Evolutionary conservation across 1,284 basidiomycete genomes (phyloP).

Genomic region (Wolfiporia cocos): DNA sequence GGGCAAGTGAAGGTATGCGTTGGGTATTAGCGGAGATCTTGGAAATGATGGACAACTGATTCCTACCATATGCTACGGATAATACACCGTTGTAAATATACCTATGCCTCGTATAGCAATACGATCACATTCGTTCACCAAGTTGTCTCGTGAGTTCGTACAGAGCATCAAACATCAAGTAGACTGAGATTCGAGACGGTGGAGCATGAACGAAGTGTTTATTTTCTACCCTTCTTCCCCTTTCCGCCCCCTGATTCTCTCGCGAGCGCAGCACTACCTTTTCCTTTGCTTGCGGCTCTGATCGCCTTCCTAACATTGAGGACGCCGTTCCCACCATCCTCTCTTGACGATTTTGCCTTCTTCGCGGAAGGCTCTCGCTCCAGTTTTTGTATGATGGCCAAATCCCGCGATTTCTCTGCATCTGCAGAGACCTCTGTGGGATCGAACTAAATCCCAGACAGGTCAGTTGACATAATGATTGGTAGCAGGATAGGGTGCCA

Average conservation of each 20-base stretch:
- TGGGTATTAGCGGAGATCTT: too few species aligned
- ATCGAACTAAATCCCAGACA: slow-evolving; percentile 55
- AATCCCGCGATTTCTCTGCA: slow-evolving; percentile 67
- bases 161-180: too few species aligned
- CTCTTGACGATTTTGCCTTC: slow-evolving; percentile 51
- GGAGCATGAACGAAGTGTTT: too few species aligned
- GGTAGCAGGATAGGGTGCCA: slow-evolving; percentile 3
- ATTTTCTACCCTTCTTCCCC: slow-evolving; percentile 19
- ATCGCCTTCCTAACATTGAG: slow-evolving; percentile 88
- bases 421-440: slow-evolving; percentile 64
- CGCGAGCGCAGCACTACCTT: slow-evolving; percentile 53
- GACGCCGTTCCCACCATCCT: slow-evolving; percentile 42
- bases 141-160: background rate
- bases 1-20: slow-evolving; percentile 15
- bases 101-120: slow-evolving; percentile 10
- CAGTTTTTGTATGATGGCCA: slow-evolving; percentile 74
- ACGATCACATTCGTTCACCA: slow-evolving; percentile 3
- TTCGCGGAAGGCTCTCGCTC: slow-evolving; percentile 46
- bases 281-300: slow-evolving; percentile 65
- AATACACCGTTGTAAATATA: slow-evolving; percentile 13
- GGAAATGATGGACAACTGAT: background rate
- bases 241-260: slow-evolving; percentile 25
- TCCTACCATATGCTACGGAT: background rate
- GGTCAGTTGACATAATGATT: background rate
- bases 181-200: too few species aligned